A percentile compares a stretch with the other conserved stretches of the same genome.
Evolutionary conservation across 768 basidiomycete genomes (phyloP).

Genomic region (Suillus paluster): DNA sequence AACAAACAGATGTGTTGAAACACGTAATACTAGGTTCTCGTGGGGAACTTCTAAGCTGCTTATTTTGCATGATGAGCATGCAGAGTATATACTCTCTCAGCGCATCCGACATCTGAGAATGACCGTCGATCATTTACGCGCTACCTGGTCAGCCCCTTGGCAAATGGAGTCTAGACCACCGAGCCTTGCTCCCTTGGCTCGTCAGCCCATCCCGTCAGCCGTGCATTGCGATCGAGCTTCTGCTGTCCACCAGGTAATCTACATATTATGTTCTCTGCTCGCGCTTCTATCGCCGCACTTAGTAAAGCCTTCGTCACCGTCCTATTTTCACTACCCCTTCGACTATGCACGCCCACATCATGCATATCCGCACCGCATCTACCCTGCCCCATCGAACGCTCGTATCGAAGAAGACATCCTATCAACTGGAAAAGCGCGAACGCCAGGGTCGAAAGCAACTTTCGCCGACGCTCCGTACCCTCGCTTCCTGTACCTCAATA

Average conservation of each 20-base stretch:
- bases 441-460: constrained; percentile 16
- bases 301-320: constrained; percentile 8
- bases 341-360: constrained; percentile 8
- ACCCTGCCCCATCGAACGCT: constrained; percentile 9
- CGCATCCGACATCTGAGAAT: too few relatives aligned
- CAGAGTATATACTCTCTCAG: too few relatives aligned
- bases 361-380: constrained; percentile 12
- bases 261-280: constrained; percentile 5
- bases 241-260: neutral
- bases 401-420: constrained; percentile 23
- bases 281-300: neutral
- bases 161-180: neutral
- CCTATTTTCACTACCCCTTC: constrained; percentile 13
- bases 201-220: constrained; percentile 23
- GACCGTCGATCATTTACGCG: too few relatives aligned
- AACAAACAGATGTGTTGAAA: too few relatives aligned
- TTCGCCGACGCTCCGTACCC: constrained; percentile 15
- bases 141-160: constrained; percentile 6
- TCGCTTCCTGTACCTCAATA: constrained; percentile 15
- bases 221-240: neutral
- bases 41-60: too few relatives aligned
- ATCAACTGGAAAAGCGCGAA: constrained; percentile 26
- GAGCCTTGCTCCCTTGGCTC: neutral
- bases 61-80: too few relatives aligned
- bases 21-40: too few relatives aligned